These are phyloP conservation scores for Solanum chacoense DNA, from an alignment of 305 asterid genomes.

Conservation along the genomic window DNA sequence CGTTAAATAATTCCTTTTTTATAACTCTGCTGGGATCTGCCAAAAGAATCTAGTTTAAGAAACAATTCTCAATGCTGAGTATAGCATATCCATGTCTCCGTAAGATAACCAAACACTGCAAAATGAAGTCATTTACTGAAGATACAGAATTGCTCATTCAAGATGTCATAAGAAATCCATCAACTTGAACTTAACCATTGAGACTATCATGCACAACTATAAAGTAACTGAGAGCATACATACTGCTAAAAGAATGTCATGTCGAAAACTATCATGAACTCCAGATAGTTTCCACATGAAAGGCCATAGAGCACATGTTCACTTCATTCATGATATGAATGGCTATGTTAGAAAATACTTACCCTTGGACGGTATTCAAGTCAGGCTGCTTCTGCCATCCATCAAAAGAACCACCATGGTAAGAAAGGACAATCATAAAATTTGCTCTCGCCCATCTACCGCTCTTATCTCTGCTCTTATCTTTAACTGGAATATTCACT, in stretches of 20 bases:
- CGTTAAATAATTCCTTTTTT: not conserved
- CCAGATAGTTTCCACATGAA: not conserved
- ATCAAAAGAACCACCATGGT: constrained; percentile 84
- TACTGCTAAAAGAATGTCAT: not conserved
- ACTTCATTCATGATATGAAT: not conserved
- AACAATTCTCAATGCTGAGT: not conserved
- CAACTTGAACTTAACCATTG: not conserved
- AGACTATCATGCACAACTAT: not conserved
- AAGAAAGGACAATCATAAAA: constrained; percentile 68
- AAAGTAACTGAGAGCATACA: not conserved
- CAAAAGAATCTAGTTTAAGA: not conserved
- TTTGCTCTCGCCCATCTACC: constrained; percentile 85
- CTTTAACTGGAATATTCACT: constrained; percentile 23
- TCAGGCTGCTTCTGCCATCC: constrained; percentile 98
- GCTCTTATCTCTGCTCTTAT: constrained; percentile 45
- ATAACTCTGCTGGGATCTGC: not conserved
- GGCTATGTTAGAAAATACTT: constrained; percentile 5
- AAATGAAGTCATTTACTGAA: not conserved
- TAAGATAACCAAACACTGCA: not conserved
- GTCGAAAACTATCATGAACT: not conserved
- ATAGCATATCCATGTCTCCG: not conserved
- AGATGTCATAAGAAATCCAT: not conserved
- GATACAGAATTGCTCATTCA: not conserved
- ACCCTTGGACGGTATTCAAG: constrained; percentile 84
- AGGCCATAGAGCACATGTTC: not conserved